These are phyloP conservation scores for Elaeis oleifera DNA, from an alignment of 202 grass and related monocot genomes.

Conservation along the genomic window DNA sequence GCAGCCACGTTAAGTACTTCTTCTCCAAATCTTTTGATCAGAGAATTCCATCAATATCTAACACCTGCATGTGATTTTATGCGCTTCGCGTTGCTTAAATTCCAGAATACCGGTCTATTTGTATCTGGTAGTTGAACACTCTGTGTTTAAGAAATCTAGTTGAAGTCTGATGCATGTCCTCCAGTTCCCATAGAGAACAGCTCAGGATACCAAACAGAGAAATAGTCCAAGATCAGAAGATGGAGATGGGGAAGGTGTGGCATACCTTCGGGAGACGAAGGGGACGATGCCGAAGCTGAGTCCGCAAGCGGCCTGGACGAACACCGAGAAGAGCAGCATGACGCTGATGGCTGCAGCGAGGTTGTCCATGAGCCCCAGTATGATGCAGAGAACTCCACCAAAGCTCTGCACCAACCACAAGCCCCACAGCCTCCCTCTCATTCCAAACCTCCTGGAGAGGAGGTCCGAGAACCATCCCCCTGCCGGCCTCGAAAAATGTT, in stretches of 20 bases:
- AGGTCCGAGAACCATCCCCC: conserved; percentile 67
- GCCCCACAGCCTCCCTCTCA: conserved; percentile 77
- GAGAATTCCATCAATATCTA: no score
- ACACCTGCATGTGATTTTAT: no score
- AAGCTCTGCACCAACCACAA: conserved; percentile 70
- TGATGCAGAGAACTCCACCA: conserved; percentile 54
- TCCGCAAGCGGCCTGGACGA: conserved; percentile 68
- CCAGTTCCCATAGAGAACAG: no score
- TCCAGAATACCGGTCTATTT: no score
- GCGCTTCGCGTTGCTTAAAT: no score
- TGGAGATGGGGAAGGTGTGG: not conserved
- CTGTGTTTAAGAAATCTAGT: no score
- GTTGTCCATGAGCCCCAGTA: conserved; percentile 48
- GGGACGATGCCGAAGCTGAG: conserved; percentile 80
- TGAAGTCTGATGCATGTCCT: no score
- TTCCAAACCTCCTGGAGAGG: conserved; percentile 53
- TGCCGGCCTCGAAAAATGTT: conserved; percentile 60
- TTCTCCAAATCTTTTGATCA: no score
- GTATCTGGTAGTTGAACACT: no score
- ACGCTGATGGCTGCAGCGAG: conserved; percentile 42
- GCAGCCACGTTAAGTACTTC: no score
- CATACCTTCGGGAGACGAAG: conserved; percentile 57
- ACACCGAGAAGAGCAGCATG: conserved; percentile 77
- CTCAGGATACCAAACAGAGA: no score
- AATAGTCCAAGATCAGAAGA: no score